Evolutionary conservation across 1,284 basidiomycete species (phyloP), one percentile per base, ranked within the genome.

Genomic region (Boletellus sp.): DNA sequence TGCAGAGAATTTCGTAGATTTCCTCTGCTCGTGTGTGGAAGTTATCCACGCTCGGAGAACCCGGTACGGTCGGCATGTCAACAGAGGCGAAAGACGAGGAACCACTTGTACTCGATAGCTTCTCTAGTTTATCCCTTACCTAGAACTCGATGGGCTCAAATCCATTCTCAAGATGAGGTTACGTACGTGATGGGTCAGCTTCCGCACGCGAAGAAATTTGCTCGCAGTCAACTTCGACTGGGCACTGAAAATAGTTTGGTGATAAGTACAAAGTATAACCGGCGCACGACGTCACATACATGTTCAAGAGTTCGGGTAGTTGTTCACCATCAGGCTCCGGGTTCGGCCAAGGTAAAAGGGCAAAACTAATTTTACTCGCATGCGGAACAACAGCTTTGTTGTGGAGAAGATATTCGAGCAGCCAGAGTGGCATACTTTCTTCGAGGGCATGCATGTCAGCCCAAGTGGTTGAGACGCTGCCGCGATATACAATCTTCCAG

Each of bases 151-250:
- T 63, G 22, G 65, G 42, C 20, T 45, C 21, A 1, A 25, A 21
- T 22, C 9, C 6, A 16, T 23, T 42, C 19, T 37, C 8, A 16
- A 13, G 16, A 29, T 8, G 30, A 26, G 45, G 25, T 21, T 13
- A 70, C 84, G 36, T 61, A 94, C 91, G 72, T 97, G 95, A 42
- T 73, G 61, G 1, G 84, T 77, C 13, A 96, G 79, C 66, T 97
- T 97, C 44, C 84, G 78, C 21, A 95, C 80, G 16, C 95, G 78
- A 45, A 98, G 72, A 60, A 87, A 87, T 36, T 89, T 79, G 55
- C 84, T 92, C 0, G 94, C 93, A 0, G 91, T 95, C 26, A 98
- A 71, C 55, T 94, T 87, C 0, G 87, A 86, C 59, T 94, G 90
- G 14, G 86, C 74, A 26, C 78, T 84, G 46, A 26, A 34, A 21